Evolutionary conservation across 164 flowering plant species (phyloP), one percentile per base, ranked within the genome.

Genomic region (Vitis amurensis): DNA sequence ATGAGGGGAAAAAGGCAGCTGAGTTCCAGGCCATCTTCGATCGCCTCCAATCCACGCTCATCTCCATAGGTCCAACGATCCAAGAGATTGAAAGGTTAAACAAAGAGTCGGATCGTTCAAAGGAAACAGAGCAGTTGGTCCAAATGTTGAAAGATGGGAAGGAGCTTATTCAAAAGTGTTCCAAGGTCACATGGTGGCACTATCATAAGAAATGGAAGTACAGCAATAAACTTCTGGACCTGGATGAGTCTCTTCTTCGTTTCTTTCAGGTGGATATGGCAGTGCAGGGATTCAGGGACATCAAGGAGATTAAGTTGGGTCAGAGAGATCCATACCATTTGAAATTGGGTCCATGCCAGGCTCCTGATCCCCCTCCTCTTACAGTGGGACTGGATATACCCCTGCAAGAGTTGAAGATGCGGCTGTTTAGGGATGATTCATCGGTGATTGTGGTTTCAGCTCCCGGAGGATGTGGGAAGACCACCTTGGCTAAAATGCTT

Each of bases 361-460:
- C 70, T 17, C 78, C 81, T 27, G 55, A 37, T 13, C 9, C 63
- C 0, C 73, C 73, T 9, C 16, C 14, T 29, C 48, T 48, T 19
- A 52, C 56, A 6, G 78, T 83, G 61, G 88, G 83, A 52, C 74
- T 81, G 58, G 82, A 77, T 47, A 66, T 44, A n/a, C 82, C 82
- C 8, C 56, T 83, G 63, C 55, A 57, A 52, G 82, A 83, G 50
- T 53, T 83, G 71, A 85, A 79, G 76, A 48, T n/a, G 62, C n/a
- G 53, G 71, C 55, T 82, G 57, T 27, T 81, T 3, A 58, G 64
- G 16, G 77, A 68, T 37, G 76, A 14, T 8, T 50, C 8, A 4
- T 30, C 63, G 1, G 47, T 79, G n/a, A 14, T 75, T 13, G 76
- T 76, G 13, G 50, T 85, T 19, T 81, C 82, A 10, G 88, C 69